Percentiles rank a stretch among this genome's conserved stretches.
phyloP scores from a whole-genome alignment of 2,329 filamentous ascomycete species.

The Xylariaceae sp. region DNA sequence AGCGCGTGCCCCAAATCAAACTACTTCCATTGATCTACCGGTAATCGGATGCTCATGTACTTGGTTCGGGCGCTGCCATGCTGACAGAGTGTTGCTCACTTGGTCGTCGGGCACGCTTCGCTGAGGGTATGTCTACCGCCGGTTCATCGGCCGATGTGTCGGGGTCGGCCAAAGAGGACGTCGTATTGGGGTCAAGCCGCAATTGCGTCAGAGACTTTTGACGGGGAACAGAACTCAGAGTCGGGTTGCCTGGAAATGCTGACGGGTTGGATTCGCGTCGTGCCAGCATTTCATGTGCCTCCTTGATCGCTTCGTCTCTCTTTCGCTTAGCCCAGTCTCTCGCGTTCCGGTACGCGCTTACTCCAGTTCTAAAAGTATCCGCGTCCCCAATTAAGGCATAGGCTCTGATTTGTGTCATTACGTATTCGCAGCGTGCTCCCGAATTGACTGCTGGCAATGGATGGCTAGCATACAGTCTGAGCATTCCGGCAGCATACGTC shows the following conservation, averaged over 20 bases:
- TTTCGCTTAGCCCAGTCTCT: conserved; percentile 11
- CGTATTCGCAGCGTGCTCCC: neutral
- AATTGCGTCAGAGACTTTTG: neutral
- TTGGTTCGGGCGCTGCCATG: too few relatives aligned
- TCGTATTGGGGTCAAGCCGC: neutral
- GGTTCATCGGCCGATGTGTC: neutral
- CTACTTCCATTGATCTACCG: too few relatives aligned
- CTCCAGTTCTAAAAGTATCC: neutral
- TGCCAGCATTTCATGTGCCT: conserved; percentile 4
- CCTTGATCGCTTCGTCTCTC: conserved; percentile 6
- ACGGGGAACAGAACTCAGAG: too few relatives aligned
- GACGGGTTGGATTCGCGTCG: neutral
- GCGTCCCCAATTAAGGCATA: neutral
- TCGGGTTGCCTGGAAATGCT: too few relatives aligned
- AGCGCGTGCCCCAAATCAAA: too few relatives aligned
- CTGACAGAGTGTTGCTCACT: neutral
- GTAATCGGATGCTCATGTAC: too few relatives aligned
- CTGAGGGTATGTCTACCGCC: neutral
- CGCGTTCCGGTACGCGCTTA: conserved; percentile 8
- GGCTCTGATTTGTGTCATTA: neutral
- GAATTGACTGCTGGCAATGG: neutral
- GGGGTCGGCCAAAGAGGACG: neutral
- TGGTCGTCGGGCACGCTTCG: neutral
- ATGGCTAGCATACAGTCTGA: conserved; percentile 6
- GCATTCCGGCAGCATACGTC: conserved; percentile 2